Base-by-base conservation (phyloP, 2,329 filamentous ascomycete species). In the Beauveria sp. region DNA sequence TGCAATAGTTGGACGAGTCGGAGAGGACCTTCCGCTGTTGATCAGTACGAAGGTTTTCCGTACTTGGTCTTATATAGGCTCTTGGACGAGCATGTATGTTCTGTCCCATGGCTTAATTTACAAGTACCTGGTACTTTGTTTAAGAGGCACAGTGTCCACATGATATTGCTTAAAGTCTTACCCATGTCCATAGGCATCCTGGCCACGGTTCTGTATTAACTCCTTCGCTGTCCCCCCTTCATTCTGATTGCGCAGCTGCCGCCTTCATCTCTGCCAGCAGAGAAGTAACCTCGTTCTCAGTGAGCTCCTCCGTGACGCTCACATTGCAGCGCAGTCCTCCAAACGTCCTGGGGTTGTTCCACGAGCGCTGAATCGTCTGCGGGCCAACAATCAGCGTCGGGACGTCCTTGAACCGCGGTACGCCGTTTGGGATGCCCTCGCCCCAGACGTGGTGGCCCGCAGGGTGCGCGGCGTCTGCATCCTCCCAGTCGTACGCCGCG, bases 261-360 rank as follows among this genome's bases (percentile, higher is more conserved):
- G 28, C 49, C 50, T 54, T 60, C 58, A 60, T 60, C 50, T 60
- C 58, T 50, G 58, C 58, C 58, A 60, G 49, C 58, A 60, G 28
- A 48, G 58, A 60, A 4, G 20, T 42, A 7, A 60, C 49, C 50
- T 60, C 50, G 5, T 60, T 50, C n/a, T 53, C 42, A 1, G 8
- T 20, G 24, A 60, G 49, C 42, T 60, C 58, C 3, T 54, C 58
- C 14, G 49, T 60, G 26, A 60, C 28, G 14, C 18, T 53, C 7
- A 60, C 49, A 18, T 52, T 45, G 42, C 49, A 46, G 42, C 22
- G 49, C 24, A 54, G 40, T 12, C 49, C 58, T 2, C 58, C 50
- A 28, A 60, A 60, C 9, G 50, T 60, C 28, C 58, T 34, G 3
- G 58, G 24, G 4, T 60, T 60, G 48, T 53, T 60, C 58, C 58